A percentile compares a stretch with the other conserved stretches of the same genome.
phyloP scores from a whole-genome alignment of 2,329 filamentous ascomycete genomes.

The Laburnicola sp. region DNA sequence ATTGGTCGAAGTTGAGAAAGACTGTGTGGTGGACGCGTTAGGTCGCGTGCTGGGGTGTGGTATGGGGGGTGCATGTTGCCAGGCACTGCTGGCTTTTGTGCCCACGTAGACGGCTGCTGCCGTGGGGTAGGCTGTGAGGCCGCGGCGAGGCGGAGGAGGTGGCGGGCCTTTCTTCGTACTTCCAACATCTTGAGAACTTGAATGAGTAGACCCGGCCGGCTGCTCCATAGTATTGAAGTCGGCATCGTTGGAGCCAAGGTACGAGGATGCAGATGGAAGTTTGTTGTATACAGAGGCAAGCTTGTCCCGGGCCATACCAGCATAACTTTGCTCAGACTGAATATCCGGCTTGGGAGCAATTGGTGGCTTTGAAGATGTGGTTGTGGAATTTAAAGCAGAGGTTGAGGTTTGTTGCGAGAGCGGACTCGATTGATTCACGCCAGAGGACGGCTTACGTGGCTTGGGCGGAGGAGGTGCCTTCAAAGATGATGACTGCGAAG shows the following conservation, averaged over 20 bases:
- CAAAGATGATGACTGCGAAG: conserved; percentile 31
- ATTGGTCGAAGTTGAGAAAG: conserved; percentile 30
- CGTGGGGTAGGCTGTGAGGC: conserved; percentile 42
- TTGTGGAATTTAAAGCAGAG: conserved; percentile 29
- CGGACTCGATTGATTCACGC: conserved; percentile 31
- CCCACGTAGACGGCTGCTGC: conserved; percentile 45
- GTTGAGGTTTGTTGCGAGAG: conserved; percentile 29
- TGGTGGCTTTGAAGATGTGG: conserved; percentile 39
- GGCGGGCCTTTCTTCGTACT: conserved; percentile 26
- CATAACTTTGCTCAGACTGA: conserved; percentile 42
- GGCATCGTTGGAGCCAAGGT: conserved; percentile 16
- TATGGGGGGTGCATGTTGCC: conserved; percentile 39
- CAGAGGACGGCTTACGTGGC: conserved; percentile 33
- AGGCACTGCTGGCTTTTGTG: conserved; percentile 41
- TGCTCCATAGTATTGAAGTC: background rate
- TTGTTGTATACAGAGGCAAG: conserved; percentile 46
- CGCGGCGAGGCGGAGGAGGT: conserved; percentile 43
- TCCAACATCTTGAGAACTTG: conserved; percentile 10
- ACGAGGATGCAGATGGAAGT: conserved; percentile 41
- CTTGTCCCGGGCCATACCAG: conserved; percentile 44
- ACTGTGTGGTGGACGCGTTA: conserved; percentile 21
- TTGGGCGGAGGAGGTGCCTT: conserved; percentile 39
- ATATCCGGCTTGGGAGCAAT: conserved; percentile 29
- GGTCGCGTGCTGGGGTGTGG: conserved; percentile 32
- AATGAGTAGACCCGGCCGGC: conserved; percentile 4